Percentiles rank a stretch among this genome's conserved stretches.
Evolutionary conservation across 805 yeast species (phyloP).

Genomic region (Sugiyamaella mastotermitis): DNA sequence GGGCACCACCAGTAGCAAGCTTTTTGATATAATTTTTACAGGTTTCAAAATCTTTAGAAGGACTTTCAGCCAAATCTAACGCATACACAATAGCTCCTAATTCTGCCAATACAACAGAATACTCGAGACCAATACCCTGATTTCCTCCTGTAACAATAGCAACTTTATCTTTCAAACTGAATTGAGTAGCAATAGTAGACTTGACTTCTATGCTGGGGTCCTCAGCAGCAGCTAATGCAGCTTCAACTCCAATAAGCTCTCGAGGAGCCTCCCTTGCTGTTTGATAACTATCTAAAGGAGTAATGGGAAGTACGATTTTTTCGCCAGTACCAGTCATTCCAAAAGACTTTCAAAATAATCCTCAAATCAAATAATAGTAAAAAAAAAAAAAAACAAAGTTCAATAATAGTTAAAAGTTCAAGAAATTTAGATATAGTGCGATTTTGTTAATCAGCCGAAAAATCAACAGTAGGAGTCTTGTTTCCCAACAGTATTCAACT

Average conservation of each 20-base stretch:
- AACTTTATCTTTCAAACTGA: conserved; percentile 38
- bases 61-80: conserved; percentile 24
- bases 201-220: conserved; percentile 21
- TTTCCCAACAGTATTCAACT: no score
- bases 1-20: conserved; percentile 30
- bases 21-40: conserved; percentile 21
- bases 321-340: no score
- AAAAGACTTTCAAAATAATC: no score
- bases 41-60: conserved; percentile 24
- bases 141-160: conserved; percentile 42
- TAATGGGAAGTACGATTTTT: conserved; percentile 17
- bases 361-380: no score
- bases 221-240: conserved; percentile 24
- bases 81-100: conserved; percentile 39
- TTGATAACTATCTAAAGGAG: conserved; percentile 20
- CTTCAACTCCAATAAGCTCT: conserved; percentile 24
- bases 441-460: no score
- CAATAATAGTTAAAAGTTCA: no score
- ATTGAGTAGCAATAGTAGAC: conserved; percentile 30
- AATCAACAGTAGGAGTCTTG: no score
- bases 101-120: conserved; percentile 38
- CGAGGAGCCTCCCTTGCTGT: conserved; percentile 22
- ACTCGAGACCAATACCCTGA: conserved; percentile 40
- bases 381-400: no score
- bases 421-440: no score